Evolutionary conservation across 371 early-diverging fungal genomes (phyloP).

Genomic region (Haplosporangium sp.): DNA sequence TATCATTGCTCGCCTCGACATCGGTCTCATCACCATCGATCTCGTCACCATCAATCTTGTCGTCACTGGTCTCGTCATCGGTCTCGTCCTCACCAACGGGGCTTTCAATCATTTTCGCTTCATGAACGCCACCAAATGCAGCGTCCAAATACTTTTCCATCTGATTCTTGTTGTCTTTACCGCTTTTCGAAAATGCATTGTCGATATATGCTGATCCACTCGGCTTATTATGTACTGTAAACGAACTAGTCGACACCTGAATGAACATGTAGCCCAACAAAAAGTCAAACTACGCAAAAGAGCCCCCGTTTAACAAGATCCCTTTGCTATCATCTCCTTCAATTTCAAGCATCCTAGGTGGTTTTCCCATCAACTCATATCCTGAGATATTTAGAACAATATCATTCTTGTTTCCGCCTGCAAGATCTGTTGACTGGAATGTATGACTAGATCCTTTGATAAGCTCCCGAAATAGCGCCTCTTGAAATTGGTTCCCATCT

Average conservation of each 20-base stretch:
- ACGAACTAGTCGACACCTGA: not conserved
- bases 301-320: not conserved
- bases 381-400: not conserved
- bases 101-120: not conserved
- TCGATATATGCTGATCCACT: not conserved
- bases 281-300: not conserved
- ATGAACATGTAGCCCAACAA: not conserved
- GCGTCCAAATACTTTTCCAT: not conserved
- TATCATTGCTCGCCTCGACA: too few relatives aligned
- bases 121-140: not conserved
- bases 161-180: not conserved
- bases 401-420: too few relatives aligned
- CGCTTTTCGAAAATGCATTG: not conserved
- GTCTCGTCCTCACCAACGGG: too few relatives aligned
- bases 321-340: not conserved
- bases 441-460: not conserved
- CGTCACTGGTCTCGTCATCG: too few relatives aligned
- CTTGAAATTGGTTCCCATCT: not conserved
- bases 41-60: too few relatives aligned
- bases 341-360: not conserved
- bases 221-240: not conserved
- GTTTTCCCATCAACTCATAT: not conserved
- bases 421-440: not conserved
- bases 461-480: not conserved
- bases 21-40: too few relatives aligned